Conservation (phyloP, 139 green algal species). For the Astrephomene gubernaculifera region DNA sequence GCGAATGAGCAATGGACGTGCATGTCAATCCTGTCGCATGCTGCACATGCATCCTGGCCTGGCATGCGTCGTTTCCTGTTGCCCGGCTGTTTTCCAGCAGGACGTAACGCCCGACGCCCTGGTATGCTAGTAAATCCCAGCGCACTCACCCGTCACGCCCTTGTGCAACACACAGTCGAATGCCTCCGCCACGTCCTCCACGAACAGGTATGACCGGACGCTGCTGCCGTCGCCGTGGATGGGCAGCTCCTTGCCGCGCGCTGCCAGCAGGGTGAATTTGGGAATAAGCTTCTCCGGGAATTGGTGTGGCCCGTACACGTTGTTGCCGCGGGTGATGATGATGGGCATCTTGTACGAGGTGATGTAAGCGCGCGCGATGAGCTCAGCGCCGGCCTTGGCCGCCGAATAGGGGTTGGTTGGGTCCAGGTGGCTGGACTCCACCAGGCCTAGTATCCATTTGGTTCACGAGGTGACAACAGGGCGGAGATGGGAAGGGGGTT, state of each 20-base stretch:
- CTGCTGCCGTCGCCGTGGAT: conserved; percentile 58
- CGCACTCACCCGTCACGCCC: conserved; percentile 48
- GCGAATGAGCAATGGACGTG: no score
- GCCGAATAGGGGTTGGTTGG: conserved; percentile 99
- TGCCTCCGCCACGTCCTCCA: conserved; percentile 95
- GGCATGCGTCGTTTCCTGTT: no score
- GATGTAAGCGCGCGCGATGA: conserved; percentile 90
- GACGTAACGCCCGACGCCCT: no score
- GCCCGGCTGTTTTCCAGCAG: no score
- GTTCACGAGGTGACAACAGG: no score
- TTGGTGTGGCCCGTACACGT: conserved; percentile 96
- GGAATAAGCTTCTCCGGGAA: conserved; percentile 94
- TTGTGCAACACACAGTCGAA: conserved; percentile 93
- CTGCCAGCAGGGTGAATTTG: conserved; percentile 84
- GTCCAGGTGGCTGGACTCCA: conserved; percentile 87
- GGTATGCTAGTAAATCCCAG: no score
- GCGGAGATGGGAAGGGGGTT: no score
- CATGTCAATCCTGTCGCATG: no score
- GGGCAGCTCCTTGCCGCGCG: conserved; percentile 67
- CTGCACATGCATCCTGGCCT: no score
- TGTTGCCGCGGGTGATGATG: conserved; percentile 98
- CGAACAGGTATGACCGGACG: conserved; percentile 86
- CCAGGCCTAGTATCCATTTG: conserved; percentile 62
- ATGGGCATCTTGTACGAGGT: conserved; percentile 89
- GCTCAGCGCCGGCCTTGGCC: conserved; percentile 98